Conservation (phyloP, 2,329 filamentous ascomycete genomes). For the Corniculantispora saksenae region DNA sequence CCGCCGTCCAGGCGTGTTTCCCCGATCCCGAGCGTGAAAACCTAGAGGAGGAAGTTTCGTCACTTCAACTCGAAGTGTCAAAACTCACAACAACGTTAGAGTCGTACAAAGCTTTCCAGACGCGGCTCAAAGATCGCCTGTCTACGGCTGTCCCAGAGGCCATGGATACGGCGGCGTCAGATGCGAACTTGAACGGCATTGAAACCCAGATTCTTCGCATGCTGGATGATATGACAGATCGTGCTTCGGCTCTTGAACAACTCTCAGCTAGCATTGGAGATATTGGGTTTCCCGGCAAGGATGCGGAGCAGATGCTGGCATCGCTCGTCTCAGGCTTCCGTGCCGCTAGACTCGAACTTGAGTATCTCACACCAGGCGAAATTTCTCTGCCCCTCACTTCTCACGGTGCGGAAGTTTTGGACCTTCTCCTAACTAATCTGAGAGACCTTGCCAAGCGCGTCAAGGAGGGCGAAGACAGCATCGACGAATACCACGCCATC, state of each 20-base stretch:
- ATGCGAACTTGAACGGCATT: conserved; percentile 31
- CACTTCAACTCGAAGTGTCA: conserved; percentile 48
- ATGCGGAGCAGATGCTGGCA: conserved; percentile 50
- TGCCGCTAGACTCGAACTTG: conserved; percentile 59
- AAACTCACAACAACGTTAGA: conserved; percentile 51
- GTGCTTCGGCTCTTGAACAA: conserved; percentile 47
- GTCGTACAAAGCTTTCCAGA: conserved; percentile 45
- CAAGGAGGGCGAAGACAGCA: conserved; percentile 52
- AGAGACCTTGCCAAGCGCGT: conserved; percentile 48
- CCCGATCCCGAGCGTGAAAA: conserved; percentile 44
- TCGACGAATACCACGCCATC: conserved; percentile 61
- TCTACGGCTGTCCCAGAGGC: conserved; percentile 22
- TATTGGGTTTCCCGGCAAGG: conserved; percentile 53
- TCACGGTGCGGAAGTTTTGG: conserved; percentile 56
- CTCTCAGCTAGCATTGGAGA: conserved; percentile 47
- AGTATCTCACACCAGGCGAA: conserved; percentile 63
- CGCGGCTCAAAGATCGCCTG: conserved; percentile 40
- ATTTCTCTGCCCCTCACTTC: conserved; percentile 52
- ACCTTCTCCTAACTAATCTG: conserved; percentile 53
- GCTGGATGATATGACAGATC: conserved; percentile 49
- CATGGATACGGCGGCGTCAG: conserved; percentile 17
- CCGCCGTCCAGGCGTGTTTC: conserved; percentile 43
- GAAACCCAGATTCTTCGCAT: conserved; percentile 46
- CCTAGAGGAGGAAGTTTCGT: conserved; percentile 49
- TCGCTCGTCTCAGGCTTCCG: conserved; percentile 54